Conservation (phyloP, 768 basidiomycete genomes). For the Auriscalpium microsporum region DNA sequence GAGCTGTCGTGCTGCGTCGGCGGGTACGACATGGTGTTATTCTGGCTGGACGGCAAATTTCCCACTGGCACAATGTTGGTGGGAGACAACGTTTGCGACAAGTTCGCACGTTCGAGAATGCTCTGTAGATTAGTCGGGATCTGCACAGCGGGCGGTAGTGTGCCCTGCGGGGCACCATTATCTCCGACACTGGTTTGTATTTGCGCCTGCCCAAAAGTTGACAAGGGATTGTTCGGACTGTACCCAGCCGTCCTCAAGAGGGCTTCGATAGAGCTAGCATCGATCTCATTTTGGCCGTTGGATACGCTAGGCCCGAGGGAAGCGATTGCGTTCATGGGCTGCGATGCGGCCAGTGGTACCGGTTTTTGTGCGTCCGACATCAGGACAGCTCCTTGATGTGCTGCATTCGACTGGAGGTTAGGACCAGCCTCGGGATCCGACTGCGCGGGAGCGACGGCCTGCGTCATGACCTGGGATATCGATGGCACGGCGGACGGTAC, state of each 20-base stretch:
- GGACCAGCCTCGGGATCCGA: not conserved
- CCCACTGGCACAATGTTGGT: not conserved
- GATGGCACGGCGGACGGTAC: not conserved
- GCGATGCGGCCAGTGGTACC: not conserved
- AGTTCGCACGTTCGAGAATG: not conserved
- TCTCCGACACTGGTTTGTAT: not conserved
- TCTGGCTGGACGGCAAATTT: not conserved
- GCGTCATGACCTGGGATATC: too few relatives aligned
- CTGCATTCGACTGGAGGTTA: not conserved
- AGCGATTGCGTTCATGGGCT: not conserved
- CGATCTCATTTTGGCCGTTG: not conserved
- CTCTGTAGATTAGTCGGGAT: not conserved
- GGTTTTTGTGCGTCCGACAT: not conserved
- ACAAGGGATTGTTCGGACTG: not conserved
- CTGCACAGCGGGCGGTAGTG: not conserved
- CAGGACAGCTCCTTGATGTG: not conserved
- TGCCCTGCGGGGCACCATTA: not conserved
- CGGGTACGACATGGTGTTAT: not conserved
- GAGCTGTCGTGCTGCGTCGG: not conserved
- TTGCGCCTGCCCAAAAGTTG: not conserved
- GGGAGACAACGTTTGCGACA: not conserved
- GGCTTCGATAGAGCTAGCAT: not conserved
- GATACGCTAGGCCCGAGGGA: not conserved
- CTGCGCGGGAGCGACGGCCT: not conserved
- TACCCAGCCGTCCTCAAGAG: not conserved